Percentiles rank a stretch among this genome's conserved stretches.
phyloP scores from a whole-genome alignment of 2,329 filamentous ascomycete genomes.

The Colletotrichum sidae region DNA sequence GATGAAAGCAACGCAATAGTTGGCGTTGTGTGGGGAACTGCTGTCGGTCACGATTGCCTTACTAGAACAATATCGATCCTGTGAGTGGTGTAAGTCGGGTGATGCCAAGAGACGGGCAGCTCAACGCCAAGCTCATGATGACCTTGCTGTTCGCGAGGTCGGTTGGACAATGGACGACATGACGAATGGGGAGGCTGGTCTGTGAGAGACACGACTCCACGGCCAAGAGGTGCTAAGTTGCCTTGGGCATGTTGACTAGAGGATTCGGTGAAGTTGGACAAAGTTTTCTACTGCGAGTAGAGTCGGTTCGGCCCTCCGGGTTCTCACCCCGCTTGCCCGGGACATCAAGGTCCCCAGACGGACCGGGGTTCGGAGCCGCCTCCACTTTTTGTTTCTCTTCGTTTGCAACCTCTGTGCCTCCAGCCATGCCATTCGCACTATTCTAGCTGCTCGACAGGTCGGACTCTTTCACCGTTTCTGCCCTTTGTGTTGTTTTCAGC shows the following conservation, averaged over 20 bases:
- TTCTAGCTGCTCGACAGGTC: neutral
- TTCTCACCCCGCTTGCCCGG: constrained; percentile 30
- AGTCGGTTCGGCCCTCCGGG: constrained; percentile 32
- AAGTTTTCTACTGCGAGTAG: constrained; percentile 12
- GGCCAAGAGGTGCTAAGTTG: constrained; percentile 35
- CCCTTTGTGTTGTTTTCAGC: constrained; percentile 9
- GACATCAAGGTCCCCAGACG: constrained; percentile 30
- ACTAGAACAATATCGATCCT: constrained; percentile 11
- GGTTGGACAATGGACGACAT: constrained; percentile 5
- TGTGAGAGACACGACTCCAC: constrained; percentile 20
- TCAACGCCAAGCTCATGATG: constrained; percentile 33
- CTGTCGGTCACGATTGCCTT: constrained; percentile 26
- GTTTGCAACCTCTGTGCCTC: neutral
- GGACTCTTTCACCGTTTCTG: neutral
- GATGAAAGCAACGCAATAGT: constrained; percentile 9
- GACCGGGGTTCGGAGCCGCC: constrained; percentile 25
- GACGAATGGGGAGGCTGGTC: constrained; percentile 13
- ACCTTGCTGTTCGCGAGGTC: constrained; percentile 2
- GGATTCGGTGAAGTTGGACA: constrained; percentile 16
- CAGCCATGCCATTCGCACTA: no score
- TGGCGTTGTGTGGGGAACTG: constrained; percentile 9
- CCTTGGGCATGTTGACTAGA: constrained; percentile 11
- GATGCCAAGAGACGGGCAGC: constrained; percentile 31
- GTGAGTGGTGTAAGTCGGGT: constrained; percentile 29
- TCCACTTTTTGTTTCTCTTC: constrained; percentile 24